phyloP scores from a whole-genome alignment of 495 filamentous ascomycete genomes.

The Friedmanniomyces endolithicus region DNA sequence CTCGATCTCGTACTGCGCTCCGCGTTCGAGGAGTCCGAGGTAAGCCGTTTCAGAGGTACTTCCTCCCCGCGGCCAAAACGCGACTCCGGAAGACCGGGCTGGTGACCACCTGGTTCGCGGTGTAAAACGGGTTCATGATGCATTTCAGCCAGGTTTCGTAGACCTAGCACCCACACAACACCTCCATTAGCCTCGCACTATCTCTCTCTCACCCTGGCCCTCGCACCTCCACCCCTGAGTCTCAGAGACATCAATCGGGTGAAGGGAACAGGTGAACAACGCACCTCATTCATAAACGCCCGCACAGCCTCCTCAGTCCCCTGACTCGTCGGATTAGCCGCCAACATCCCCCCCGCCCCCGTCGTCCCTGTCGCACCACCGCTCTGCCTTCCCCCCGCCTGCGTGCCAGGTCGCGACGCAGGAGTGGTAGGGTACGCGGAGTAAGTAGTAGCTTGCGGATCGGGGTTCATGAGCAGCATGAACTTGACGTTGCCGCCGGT shows the following conservation, averaged over 20 bases:
- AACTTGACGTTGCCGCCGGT: constrained; percentile 75
- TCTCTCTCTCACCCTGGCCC: too few species aligned
- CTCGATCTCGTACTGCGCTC: too few species aligned
- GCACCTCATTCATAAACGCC: constrained; percentile 70
- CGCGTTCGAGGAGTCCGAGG: too few species aligned
- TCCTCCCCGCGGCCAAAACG: constrained; percentile 79
- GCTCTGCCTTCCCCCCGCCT: too few species aligned
- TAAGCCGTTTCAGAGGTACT: constrained; percentile 55
- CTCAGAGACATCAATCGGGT: too few species aligned
- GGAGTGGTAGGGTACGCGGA: constrained; percentile 22
- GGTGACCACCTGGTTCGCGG: constrained; percentile 63
- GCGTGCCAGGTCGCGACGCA: constrained; percentile 29
- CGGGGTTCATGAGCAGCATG: constrained; percentile 69
- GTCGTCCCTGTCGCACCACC: constrained; percentile 25
- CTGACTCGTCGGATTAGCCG: constrained; percentile 67
- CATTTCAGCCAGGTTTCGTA: constrained; percentile 93
- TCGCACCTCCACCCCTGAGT: too few species aligned
- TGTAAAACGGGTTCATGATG: constrained; percentile 94
- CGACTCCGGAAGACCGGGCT: constrained; percentile 72
- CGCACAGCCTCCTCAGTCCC: constrained; percentile 90
- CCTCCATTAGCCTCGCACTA: too few species aligned
- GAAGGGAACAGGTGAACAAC: too few species aligned
- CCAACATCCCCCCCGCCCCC: too few species aligned
- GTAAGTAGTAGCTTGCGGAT: constrained; percentile 38
- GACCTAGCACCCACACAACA: constrained; percentile 38